Base-by-base conservation (phyloP, 2,329 filamentous ascomycete species). In the Neonectria ditissima region DNA sequence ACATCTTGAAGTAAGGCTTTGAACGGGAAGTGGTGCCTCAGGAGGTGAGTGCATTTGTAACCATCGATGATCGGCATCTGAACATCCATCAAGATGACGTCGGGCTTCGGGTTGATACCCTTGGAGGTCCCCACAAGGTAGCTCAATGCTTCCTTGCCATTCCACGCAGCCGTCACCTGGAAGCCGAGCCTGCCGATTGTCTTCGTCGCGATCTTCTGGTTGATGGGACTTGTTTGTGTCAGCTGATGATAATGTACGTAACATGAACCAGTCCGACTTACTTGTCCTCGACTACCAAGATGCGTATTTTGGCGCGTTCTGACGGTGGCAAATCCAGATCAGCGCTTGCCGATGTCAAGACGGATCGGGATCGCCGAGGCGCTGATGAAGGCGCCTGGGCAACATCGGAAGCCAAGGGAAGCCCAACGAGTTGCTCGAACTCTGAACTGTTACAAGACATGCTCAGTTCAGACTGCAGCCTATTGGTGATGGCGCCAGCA, bases 281-380 rank as follows among this genome's bases (percentile, higher is more conserved):
- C 87, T 94, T 94, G 74, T 95, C 92, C 78, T 95, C 92, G 2
- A 94, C 92, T 1, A 96, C 87, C 20, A 95, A 79, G n/a, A 95
- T 82, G 51, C 92, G 87, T 6, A 90, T 83, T 39, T 87, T 85
- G 57, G 86, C 81, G 58, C 92, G 84, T 58, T 92, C 89, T 2
- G 82, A 77, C 16, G 81, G 78, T 4, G 85, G 79, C 2, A 92
- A 73, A 18, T 85, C 85, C 48, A 84, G 76, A 2, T 83, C 81
- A 5, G 79, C 72, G n/a, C 65, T 76, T 11, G 76, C 74, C 24
- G 70, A 43, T 4, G 78, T 72, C 67, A 80, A 74, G 5, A 73
- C 63, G 5, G 80, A 79, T 9, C 73, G 76, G 47, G 75, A 72
- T 28, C 79, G 73, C 18, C 75, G 74, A 22, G 75, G 69, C 20